phyloP scores from a whole-genome alignment of 2,329 filamentous ascomycete species.

The Aspergillus quadrilineatus region DNA sequence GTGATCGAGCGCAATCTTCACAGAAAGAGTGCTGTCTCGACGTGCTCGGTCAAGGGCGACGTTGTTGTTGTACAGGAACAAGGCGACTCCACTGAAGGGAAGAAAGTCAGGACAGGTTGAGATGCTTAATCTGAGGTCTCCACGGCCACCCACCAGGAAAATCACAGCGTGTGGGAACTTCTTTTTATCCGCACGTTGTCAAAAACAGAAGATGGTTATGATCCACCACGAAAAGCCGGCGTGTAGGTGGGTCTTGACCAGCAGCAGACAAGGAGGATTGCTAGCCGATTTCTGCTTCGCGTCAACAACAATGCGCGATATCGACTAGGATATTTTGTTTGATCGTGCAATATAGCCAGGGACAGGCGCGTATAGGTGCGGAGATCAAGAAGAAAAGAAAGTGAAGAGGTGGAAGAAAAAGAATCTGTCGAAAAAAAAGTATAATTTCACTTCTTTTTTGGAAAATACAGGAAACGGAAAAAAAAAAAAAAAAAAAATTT shows the following conservation, averaged over 20 bases:
- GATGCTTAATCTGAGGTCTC: slow-evolving; percentile 41
- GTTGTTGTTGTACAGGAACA: slow-evolving; percentile 24
- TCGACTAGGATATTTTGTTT: slow-evolving; percentile 21
- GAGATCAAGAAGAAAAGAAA: slow-evolving; percentile 18
- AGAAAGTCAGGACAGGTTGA: slow-evolving; percentile 27
- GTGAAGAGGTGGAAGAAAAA: slow-evolving; percentile 21
- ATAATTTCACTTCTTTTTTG: slow-evolving; percentile 14
- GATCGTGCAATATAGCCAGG: slow-evolving; percentile 17
- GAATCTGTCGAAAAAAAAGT: slow-evolving; percentile 14
- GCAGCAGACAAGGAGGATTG: slow-evolving; percentile 30
- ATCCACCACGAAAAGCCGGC: slow-evolving; percentile 38
- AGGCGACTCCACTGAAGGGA: slow-evolving; percentile 34
- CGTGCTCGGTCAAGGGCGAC: background rate
- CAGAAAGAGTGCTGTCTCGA: slow-evolving; percentile 1
- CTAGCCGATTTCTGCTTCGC: slow-evolving; percentile 36
- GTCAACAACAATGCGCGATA: slow-evolving; percentile 33
- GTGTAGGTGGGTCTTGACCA: slow-evolving; percentile 41
- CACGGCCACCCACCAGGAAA: slow-evolving; percentile 42
- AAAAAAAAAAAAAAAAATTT: slow-evolving; percentile 22
- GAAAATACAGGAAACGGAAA: slow-evolving; percentile 18
- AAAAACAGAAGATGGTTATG: slow-evolving; percentile 38
- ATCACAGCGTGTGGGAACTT: slow-evolving; percentile 40
- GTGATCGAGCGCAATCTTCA: slow-evolving; percentile 4
- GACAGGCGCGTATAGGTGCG: slow-evolving; percentile 16
- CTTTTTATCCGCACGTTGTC: slow-evolving; percentile 44